Evolutionary conservation across 257 asterid genomes (phyloP).

Genomic region (Nicotiana sylvestris): DNA sequence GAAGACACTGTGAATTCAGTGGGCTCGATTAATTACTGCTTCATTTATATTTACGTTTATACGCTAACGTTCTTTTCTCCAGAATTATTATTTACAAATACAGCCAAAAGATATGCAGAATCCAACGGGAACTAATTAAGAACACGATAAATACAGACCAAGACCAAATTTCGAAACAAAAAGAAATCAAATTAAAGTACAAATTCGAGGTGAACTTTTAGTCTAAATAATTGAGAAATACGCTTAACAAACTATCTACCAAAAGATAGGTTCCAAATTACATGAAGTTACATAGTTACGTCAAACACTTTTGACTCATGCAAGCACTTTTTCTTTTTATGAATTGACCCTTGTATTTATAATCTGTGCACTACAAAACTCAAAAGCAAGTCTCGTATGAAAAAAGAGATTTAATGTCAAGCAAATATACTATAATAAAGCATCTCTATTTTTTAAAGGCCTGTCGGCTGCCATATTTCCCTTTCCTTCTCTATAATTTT

Average conservation of each 20-base stretch:
- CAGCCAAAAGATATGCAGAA: too few species aligned
- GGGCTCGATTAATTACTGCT: too few species aligned
- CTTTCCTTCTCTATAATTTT: neutral
- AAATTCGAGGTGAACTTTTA: neutral
- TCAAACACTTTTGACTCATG: neutral
- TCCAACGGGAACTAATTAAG: neutral
- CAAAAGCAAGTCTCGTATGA: neutral
- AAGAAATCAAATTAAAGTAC: neutral
- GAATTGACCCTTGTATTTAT: neutral
- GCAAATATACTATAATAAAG: neutral
- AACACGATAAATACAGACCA: neutral
- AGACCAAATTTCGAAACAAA: too few species aligned
- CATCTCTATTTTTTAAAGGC: neutral
- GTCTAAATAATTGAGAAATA: neutral
- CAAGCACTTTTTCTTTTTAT: neutral
- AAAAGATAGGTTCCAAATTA: constrained; percentile 11
- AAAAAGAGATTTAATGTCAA: neutral
- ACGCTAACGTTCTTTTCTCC: too few species aligned
- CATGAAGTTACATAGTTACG: constrained; percentile 6
- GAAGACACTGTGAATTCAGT: too few species aligned
- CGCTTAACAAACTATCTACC: constrained; percentile 13
- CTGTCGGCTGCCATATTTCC: neutral
- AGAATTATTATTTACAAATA: too few species aligned
- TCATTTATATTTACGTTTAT: too few species aligned
- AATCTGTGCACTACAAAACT: neutral